Conservation (phyloP, 169 alveolate genomes). For the Pseudocohnilembus persalinus region DNA sequence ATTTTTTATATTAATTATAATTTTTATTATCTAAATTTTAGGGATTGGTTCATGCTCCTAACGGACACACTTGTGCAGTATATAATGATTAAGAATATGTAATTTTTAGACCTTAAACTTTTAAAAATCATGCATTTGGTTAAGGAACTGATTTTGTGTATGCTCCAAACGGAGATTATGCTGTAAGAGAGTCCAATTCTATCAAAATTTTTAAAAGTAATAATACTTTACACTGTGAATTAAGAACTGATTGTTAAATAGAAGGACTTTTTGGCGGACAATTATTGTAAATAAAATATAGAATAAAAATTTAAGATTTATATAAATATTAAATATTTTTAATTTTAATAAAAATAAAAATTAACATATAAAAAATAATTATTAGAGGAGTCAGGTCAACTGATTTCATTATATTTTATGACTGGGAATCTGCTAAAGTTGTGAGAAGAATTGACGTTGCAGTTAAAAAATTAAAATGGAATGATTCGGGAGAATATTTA, state of each 20-base stretch:
- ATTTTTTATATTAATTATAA: no score
- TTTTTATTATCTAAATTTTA: constrained; percentile 40
- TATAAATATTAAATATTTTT: background rate
- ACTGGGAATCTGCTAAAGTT: constrained; percentile 89
- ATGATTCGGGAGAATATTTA: constrained; percentile 53
- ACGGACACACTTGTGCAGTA: constrained; percentile 95
- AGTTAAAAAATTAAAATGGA: constrained; percentile 74
- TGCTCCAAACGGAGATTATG: constrained; percentile 94
- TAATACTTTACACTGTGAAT: constrained; percentile 32
- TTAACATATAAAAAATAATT: no score
- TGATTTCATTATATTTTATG: constrained; percentile 93
- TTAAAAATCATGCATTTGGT: constrained; percentile 74
- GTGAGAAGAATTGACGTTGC: constrained; percentile 82
- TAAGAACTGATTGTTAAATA: constrained; percentile 64
- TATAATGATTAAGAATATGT: constrained; percentile 98
- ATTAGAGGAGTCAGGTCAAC: constrained; percentile 83
- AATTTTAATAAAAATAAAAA: background rate
- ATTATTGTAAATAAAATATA: constrained; percentile 39
- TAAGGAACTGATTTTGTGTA: constrained; percentile 93
- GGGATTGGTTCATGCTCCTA: constrained; percentile 94
- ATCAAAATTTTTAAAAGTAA: constrained; percentile 59
- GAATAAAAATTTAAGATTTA: no score
- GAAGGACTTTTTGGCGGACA: constrained; percentile 80
- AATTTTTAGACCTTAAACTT: constrained; percentile 80
- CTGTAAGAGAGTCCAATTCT: constrained; percentile 87